Base-by-base conservation (phyloP, 495 filamentous ascomycete species). In the Hapsidospora chrysogenum region DNA sequence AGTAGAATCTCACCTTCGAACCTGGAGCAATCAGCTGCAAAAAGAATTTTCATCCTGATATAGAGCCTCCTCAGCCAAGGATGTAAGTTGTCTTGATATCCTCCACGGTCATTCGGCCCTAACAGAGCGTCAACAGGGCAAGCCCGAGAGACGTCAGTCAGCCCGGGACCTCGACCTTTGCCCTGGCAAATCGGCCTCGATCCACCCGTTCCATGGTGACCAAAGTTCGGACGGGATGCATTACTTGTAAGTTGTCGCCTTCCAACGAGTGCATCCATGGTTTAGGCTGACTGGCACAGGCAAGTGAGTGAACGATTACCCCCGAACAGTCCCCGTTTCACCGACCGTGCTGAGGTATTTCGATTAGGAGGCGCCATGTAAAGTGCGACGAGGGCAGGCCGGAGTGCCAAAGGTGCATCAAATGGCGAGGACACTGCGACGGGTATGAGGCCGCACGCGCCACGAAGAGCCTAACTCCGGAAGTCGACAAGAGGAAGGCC, bases 301-400 rank as follows among this genome's bases (percentile, higher is more conserved):
- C n/a, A n/a, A n/a, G n/a, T n/a, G n/a, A n/a, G n/a, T n/a, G n/a
- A n/a, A n/a, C n/a, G n/a, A n/a, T n/a, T n/a, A n/a, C n/a, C n/a
- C n/a, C n/a, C n/a, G n/a, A n/a, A n/a, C n/a, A n/a, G n/a, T n/a
- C n/a, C n/a, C n/a, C n/a, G n/a, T n/a, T n/a, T n/a, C n/a, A n/a
- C n/a, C n/a, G n/a, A n/a, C n/a, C n/a, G 9, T 21, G 17, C 11
- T 29, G 28, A 7, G 17, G 10, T 16, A 21, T 14, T 9, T 5
- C 11, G 9, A 10, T 3, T 19, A 48, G 42, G 52, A 54, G 56
- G 19, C 60, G 71, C 36, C 60, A 56, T 35, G 58, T 75, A 20
- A 75, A 73, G 41, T 75, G 70, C 38, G 70, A 68, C 29, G 66
- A 75, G 40, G 52, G 54, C 35, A 69, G 64, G 45, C 71, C 70